Evolutionary conservation across 1,284 basidiomycete species (phyloP), one percentile per base, ranked within the genome.

Genomic region (Apiotrichum laibachii): DNA sequence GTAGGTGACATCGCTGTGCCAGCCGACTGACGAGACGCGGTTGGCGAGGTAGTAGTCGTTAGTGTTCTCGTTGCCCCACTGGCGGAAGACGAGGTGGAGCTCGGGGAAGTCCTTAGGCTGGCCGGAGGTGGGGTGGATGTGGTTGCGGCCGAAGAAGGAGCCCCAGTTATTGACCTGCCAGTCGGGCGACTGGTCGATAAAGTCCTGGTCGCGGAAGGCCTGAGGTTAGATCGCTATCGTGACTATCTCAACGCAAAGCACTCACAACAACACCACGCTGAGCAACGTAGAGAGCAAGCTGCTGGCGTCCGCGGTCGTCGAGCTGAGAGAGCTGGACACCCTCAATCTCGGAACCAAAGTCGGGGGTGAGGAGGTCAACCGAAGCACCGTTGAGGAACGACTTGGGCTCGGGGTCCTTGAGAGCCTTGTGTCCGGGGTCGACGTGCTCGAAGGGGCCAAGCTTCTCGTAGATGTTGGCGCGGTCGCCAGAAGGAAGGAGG

Each of bases 231-330:
- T 22, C 10, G 18, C 40, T 42, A 8, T 3, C 16, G 4, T 8
- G 5, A 2, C 18, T 4, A 2, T 2, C 3, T 42, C 15, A 2
- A 8, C 1, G 40, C 40, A 42, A 11, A 22, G 19, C 11, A 21
- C 43, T 44, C 19, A 44, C 43, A 42, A 90, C 77, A 26, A 92
- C 77, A 19, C 90, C 90, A 50, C 90, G 81, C 62, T 86, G 83
- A 10, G 90, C 89, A 16, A 91, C 88, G 83, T 88, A 86, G 40
- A 91, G 80, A 1, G 91, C 90, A 39, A 93, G 80, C 71, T 93
- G 86, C 31, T 60, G 60, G 7, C 46, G 15, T 10, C 35, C 51
- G 13, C 1, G 10, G 13, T 48, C 48, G 37, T 85, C 84, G 42
- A 93, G 82, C 48, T 81, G 69, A 18, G 82, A 81, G 16, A 93